Percentiles rank a stretch among this genome's conserved stretches.
Evolutionary conservation across 2,329 filamentous ascomycete species (phyloP).

Genomic region (Venturia carpophila): DNA sequence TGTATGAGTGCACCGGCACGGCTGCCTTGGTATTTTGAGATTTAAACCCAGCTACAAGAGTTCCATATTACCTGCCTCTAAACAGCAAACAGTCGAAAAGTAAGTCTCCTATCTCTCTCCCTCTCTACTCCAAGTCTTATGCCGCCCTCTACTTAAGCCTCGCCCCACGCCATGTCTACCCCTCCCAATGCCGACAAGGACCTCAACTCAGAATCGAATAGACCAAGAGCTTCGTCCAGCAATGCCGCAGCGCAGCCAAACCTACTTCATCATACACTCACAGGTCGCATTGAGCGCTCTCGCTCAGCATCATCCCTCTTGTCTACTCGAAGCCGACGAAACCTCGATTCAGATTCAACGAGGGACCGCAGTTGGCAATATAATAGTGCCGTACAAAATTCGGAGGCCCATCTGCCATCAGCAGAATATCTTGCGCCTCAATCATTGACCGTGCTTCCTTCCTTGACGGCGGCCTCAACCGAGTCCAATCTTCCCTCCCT

Average conservation of each 20-base stretch:
- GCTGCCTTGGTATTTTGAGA: constrained; percentile 10
- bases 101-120: constrained; percentile 14
- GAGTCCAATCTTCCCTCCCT: neutral
- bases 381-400: neutral
- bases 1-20: constrained; percentile 10
- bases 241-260: constrained; percentile 3
- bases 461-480: constrained; percentile 4
- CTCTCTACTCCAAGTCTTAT: constrained; percentile 11
- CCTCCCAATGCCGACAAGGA: constrained; percentile 1
- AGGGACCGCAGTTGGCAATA: constrained; percentile 6
- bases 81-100: neutral
- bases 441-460: neutral
- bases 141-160: constrained; percentile 2
- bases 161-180: constrained; percentile 12
- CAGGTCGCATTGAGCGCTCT: constrained; percentile 7
- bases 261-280: constrained; percentile 8
- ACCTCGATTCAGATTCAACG: constrained; percentile 2
- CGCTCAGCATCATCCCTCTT: neutral
- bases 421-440: constrained; percentile 9
- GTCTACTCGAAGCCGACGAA: constrained; percentile 5
- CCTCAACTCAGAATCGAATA: constrained; percentile 9
- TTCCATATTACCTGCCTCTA: neutral
- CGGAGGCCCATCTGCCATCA: neutral
- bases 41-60: neutral
- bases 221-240: constrained; percentile 7